Evolutionary conservation across 2,329 filamentous ascomycete species (phyloP).

Genomic region (Metarhizium album): DNA sequence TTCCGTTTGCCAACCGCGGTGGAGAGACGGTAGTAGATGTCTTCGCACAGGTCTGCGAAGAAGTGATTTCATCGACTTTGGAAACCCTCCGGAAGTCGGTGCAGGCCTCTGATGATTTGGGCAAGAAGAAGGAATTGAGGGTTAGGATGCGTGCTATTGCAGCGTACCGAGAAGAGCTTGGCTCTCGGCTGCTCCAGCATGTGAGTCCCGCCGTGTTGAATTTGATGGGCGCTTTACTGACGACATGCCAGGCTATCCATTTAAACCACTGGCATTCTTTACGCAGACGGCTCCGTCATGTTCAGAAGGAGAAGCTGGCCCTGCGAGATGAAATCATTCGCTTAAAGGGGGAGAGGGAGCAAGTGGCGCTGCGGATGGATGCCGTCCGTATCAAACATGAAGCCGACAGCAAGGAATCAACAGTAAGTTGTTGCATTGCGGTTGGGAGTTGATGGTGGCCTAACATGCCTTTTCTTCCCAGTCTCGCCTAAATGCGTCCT

Average conservation of each 20-base stretch:
- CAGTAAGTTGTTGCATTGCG: slow-evolving; percentile 27
- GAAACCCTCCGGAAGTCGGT: slow-evolving; percentile 33
- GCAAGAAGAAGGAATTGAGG: slow-evolving; percentile 40
- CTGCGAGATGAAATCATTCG: slow-evolving; percentile 50
- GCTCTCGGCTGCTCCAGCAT: slow-evolving; percentile 45
- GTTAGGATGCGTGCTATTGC: slow-evolving; percentile 47
- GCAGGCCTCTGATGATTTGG: slow-evolving; percentile 28
- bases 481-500: slow-evolving; percentile 43
- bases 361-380: slow-evolving; percentile 52
- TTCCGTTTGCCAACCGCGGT: slow-evolving; percentile 40
- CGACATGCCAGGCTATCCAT: slow-evolving; percentile 37
- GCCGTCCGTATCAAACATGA: slow-evolving; percentile 51
- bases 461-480: slow-evolving; percentile 4
- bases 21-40: slow-evolving; percentile 55
- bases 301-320: slow-evolving; percentile 44
- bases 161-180: slow-evolving; percentile 47
- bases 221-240: not conserved
- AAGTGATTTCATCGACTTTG: slow-evolving; percentile 43
- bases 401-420: slow-evolving; percentile 37
- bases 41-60: slow-evolving; percentile 49
- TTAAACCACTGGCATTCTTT: slow-evolving; percentile 49
- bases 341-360: slow-evolving; percentile 47
- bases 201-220: slow-evolving; percentile 27
- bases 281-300: slow-evolving; percentile 44
- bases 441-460: not conserved